phyloP scores from a whole-genome alignment of 2,329 filamentous ascomycete species.

The Pseudogymnoascus sp. region DNA sequence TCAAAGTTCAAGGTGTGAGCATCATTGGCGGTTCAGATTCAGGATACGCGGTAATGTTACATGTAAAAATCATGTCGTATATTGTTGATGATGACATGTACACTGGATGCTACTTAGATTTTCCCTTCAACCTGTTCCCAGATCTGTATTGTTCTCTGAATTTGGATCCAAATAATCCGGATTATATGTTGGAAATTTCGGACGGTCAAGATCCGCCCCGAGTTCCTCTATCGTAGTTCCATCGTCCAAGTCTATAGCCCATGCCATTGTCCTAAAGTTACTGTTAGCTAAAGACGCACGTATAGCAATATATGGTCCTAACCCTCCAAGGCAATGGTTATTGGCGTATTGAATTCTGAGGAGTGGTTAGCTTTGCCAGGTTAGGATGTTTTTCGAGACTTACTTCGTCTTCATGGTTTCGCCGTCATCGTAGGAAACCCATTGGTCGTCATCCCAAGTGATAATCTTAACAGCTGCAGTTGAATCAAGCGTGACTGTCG shows the following conservation, averaged over 20 bases:
- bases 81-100: not conserved
- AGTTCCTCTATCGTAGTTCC: constrained; percentile 9
- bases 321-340: not conserved
- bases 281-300: not conserved
- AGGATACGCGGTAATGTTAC: not conserved
- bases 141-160: not conserved
- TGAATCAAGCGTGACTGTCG: constrained; percentile 21
- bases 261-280: not conserved
- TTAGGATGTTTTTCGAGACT: not conserved
- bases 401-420: constrained; percentile 1
- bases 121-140: not conserved
- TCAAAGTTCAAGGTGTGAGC: not conserved
- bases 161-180: not conserved
- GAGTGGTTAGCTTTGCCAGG: not conserved
- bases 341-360: not conserved
- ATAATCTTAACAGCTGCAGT: constrained; percentile 27
- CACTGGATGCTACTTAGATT: not conserved
- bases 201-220: constrained; percentile 4
- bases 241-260: constrained; percentile 9
- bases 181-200: not conserved
- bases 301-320: not conserved
- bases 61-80: not conserved
- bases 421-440: constrained; percentile 22
- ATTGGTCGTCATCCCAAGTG: constrained; percentile 29
- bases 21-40: not conserved